Evolutionary conservation across 179 eudicot genomes (phyloP).

Genomic region (Beta lomatogona): DNA sequence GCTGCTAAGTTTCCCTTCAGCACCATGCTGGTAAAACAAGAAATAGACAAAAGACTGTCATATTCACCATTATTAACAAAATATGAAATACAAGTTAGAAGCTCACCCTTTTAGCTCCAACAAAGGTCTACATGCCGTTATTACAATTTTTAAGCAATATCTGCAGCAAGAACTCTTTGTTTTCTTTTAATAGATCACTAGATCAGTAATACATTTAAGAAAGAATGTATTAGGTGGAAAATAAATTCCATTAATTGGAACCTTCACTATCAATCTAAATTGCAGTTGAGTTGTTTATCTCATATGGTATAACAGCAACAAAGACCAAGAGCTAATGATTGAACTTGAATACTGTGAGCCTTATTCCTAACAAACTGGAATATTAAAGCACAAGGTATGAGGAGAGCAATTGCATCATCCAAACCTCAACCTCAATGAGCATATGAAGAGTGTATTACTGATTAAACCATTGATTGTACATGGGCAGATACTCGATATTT

Average conservation of each 20-base stretch:
- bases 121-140: not conserved
- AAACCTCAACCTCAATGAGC: not conserved
- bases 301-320: not conserved
- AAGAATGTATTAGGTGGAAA: not conserved
- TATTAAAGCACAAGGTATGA: not conserved
- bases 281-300: not conserved
- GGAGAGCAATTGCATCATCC: not conserved
- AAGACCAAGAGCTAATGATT: not conserved
- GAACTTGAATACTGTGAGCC: not conserved
- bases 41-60: constrained; percentile 10
- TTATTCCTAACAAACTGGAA: not conserved
- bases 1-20: constrained; percentile 71
- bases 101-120: not conserved
- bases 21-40: constrained; percentile 62
- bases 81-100: not conserved
- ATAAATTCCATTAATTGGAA: too few relatives aligned
- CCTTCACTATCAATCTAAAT: not conserved
- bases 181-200: not conserved
- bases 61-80: not conserved
- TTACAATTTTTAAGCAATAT: not conserved
- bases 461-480: not conserved
- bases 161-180: not conserved
- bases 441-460: not conserved
- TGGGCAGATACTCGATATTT: too few relatives aligned
- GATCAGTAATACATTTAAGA: not conserved